Conservation (phyloP, 345 rosid genomes). For the Trapa incisa region DNA sequence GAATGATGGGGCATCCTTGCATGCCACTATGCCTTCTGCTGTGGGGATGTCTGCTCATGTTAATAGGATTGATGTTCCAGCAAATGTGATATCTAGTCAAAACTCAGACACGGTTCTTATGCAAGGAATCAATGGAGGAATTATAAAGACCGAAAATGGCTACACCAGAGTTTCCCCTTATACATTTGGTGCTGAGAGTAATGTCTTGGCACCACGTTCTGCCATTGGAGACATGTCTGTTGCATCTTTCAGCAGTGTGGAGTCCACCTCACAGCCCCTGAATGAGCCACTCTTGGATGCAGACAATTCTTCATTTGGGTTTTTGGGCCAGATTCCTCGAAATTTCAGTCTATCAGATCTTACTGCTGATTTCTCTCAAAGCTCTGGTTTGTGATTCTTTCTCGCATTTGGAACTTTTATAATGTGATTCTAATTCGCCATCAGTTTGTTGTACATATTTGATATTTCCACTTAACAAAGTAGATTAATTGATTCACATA, state of each 20-base stretch:
- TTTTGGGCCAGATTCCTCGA: constrained; percentile 67
- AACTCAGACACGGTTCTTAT: constrained; percentile 53
- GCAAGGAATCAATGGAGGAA: constrained; percentile 74
- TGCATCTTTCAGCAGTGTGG: constrained; percentile 61
- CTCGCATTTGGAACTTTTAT: neutral
- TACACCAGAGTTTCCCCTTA: constrained; percentile 48
- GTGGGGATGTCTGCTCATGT: constrained; percentile 61
- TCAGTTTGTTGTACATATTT: neutral
- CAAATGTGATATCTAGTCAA: constrained; percentile 55
- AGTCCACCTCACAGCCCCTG: constrained; percentile 64
- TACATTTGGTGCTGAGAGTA: constrained; percentile 60
- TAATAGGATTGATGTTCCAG: constrained; percentile 47
- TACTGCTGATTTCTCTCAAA: constrained; percentile 75
- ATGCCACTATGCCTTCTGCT: constrained; percentile 38
- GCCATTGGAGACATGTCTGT: constrained; percentile 55
- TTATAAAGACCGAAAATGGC: constrained; percentile 70
- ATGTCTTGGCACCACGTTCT: constrained; percentile 52
- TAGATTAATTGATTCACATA: neutral
- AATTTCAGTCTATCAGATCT: constrained; percentile 90
- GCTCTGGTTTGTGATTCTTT: constrained; percentile 49
- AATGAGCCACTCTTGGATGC: constrained; percentile 60
- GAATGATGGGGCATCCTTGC: constrained; percentile 59
- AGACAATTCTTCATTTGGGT: constrained; percentile 62
- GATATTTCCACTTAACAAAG: neutral
- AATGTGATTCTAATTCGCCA: neutral